Base-by-base conservation (phyloP, 1,284 basidiomycete species). In the Stereum hirsutum region DNA sequence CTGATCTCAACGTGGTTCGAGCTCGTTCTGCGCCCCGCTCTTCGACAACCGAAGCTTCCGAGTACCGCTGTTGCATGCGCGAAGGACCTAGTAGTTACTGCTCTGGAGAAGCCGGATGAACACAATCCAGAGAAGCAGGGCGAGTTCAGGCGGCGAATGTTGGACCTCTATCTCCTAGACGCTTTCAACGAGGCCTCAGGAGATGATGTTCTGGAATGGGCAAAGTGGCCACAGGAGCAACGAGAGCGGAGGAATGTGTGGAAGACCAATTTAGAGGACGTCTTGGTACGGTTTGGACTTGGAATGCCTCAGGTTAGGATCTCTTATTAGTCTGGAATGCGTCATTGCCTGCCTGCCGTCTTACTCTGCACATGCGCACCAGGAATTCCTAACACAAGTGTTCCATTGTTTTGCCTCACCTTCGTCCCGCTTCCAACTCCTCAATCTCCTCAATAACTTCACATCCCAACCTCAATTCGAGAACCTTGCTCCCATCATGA, bases 1-100 rank as follows among this genome's bases (percentile, higher is more conserved):
- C 66, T 88, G 42, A 82, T 86, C 41, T 76, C 77, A 3, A 72
- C 67, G 20, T 89, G 86, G 86, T 89, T 86, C 58, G 84, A 89
- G 54, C 69, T 83, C 23, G 68, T 84, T 26, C 66, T 89, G 2
- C 75, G 85, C 17, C 81, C 83, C 23, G 82, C 83, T 27, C 66
- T 89, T 41, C 77, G 82, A 33, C 78, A 86, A 54, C 78, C 83
- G 25, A 77, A 69, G 50, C 62, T 89, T n/a, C 63, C 81, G 4
- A 70, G 69, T 0, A 51, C 62, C 14, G 70, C 78, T 2, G 66
- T 78, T 17, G 68, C 72, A 37, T 65, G 80, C 52, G 85, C 85
- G n/a, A 85, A 81, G 58, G 77, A 82, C 27, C 69, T 89, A 21
- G 72, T 87, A 46, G 61, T 84, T 27, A 65, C 68, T 31, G 79